Evolutionary conservation across 257 asterid genomes (phyloP), one percentile per base, ranked within the genome.

Genomic region (Knoxia roxburghii): DNA sequence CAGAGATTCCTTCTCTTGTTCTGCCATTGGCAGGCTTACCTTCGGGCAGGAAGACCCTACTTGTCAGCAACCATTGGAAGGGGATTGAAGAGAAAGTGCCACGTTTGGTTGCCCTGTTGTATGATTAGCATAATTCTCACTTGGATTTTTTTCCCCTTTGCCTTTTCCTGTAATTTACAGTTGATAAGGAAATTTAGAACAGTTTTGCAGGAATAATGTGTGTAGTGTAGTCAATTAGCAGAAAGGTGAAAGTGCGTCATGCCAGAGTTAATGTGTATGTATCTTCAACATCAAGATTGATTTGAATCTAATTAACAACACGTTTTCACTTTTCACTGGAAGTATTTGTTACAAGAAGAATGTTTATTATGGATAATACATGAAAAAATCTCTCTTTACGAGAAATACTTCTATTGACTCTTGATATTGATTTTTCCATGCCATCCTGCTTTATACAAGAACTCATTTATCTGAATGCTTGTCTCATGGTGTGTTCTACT

Each of bases 141-240:
- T 74, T 75, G 68, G 77, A 56, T 65, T 67, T 84, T 73, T 79
- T 73, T 77, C 77, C 41, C 9, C 9, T 37, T 37, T 76, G 71
- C 79, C 67, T 83, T 80, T 71, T 82, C 86, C 82, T 90, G 96
- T 90, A 89, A 83, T 82, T 83, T 88, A 88, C 79, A 71, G 81
- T 78, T 76, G 77, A 73, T 66, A 76, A 82, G 88, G 61, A 81
- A 78, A 79, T 78, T 72, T 82, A 84, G 86, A 85, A 78, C 89
- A 93, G 95, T 90, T 93, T 93, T 93, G 96, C 88, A 81, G 87
- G 95, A 88, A 86, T 83, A 88, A 89, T 84, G n/a, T 83, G 81
- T 83, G 84, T 84, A 83, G 96, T 73, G 74, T 81, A 78, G 77
- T 89, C 75, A 71, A 76, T 83, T 61, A 81, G 86, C 76, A 65